phyloP scores from a whole-genome alignment of 345 rosid genomes.

The Salix viminalis region DNA sequence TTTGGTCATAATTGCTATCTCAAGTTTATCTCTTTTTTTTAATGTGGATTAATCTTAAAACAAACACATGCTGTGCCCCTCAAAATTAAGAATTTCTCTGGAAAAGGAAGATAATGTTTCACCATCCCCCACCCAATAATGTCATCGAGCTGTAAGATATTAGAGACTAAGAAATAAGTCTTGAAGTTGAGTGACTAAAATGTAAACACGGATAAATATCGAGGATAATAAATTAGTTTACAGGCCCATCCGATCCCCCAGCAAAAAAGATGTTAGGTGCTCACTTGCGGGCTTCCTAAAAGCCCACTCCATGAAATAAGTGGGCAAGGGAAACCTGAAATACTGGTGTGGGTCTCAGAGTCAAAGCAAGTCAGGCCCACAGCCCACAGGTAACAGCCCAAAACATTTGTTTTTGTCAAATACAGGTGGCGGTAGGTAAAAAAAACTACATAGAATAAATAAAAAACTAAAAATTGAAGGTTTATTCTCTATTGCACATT shows the following conservation, averaged over 20 bases:
- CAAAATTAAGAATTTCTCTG: background rate
- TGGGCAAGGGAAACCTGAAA: background rate
- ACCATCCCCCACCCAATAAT: background rate
- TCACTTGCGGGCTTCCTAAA: background rate
- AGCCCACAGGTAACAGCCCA: background rate
- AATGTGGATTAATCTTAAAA: background rate
- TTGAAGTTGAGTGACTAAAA: background rate
- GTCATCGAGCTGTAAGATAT: background rate
- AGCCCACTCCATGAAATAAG: background rate
- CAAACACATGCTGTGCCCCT: background rate
- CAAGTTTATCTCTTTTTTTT: constrained; percentile 8
- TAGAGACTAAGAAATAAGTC: background rate
- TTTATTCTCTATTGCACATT: background rate
- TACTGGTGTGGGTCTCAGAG: background rate
- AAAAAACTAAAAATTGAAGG: background rate
- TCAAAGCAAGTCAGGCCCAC: background rate
- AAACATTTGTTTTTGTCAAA: background rate
- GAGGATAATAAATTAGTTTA: too few species aligned
- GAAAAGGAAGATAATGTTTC: too few species aligned
- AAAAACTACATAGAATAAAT: background rate
- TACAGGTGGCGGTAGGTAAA: background rate
- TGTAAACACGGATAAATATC: too few species aligned
- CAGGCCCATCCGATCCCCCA: background rate
- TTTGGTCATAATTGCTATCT: constrained; percentile 1
- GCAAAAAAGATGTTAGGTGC: background rate